Evolutionary conservation across 192 early-diverging fungal genomes (phyloP), one percentile per base, ranked within the genome.

Genomic region (Cetraspora pellucida): DNA sequence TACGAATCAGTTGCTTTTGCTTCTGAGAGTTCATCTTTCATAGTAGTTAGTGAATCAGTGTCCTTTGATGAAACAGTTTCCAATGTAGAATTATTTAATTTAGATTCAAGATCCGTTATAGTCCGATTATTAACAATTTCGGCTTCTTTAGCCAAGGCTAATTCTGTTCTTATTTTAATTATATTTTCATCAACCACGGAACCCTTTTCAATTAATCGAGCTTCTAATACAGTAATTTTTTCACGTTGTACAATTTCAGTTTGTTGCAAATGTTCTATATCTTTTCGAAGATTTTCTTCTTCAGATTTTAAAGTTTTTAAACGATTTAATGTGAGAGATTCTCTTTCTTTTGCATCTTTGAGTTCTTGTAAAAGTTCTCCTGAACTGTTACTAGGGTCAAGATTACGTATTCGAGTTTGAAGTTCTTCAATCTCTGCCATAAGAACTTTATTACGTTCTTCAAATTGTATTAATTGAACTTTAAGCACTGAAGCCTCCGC

Each of bases 81-180:
- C 13, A 7, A 37, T 37, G 7, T 37, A 6, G 66, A 68, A 6
- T 11, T 14, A 3, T n/a, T 47, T 68, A 68, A 68, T 68, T 47
- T 68, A 25, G n/a, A 25, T n/a, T 68, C 66, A 27, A 68, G 66
- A n/a, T 68, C 23, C 21, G 19, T n/a, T 27, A 68, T 68, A 47
- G 21, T 49, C 10, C 19, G 43, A n/a, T 47, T 68, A 47, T 68
- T 27, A 7, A 14, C 23, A 16, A 27, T 25, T 47, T 68, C 66
- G 1, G 43, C 16, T 68, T 68, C 66, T 47, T 47, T 68, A 14
- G 14, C 5, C 23, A 68, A 13, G 1, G 46, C 43, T 47, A 68
- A 25, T 25, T 68, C 66, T 4, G 43, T 8, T 68, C 21, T 68
- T 47, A 68, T 49, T 47, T 44, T 14, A 47, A 8, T 45, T 0